Conservation (phyloP, 805 yeast genomes). For the Ogataea methanolica region DNA sequence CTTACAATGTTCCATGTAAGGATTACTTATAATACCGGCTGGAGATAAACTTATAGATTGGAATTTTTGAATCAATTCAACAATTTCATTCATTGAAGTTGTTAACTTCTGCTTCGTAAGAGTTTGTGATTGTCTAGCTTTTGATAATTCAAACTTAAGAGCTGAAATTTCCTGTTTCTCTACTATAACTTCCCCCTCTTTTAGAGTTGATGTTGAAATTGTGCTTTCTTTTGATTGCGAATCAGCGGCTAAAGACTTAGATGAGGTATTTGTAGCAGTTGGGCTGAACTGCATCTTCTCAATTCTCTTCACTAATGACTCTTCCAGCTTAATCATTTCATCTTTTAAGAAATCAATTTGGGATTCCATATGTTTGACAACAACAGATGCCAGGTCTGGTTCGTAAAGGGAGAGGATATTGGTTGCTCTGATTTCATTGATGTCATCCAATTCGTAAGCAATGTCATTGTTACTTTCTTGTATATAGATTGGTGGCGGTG, state of each 20-base stretch:
- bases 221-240: neutral
- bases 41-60: conserved; percentile 32
- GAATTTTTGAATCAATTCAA: conserved; percentile 45
- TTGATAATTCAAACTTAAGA: conserved; percentile 55
- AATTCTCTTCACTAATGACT: conserved; percentile 21
- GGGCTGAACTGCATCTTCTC: conserved; percentile 17
- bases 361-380: conserved; percentile 23
- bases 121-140: conserved; percentile 52
- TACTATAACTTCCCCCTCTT: conserved; percentile 2
- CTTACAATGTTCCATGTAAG: conserved; percentile 75
- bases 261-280: conserved; percentile 4
- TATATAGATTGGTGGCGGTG: conserved; percentile 76
- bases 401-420: conserved; percentile 57
- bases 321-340: conserved; percentile 26
- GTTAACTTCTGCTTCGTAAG: conserved; percentile 39
- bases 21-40: conserved; percentile 23
- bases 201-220: neutral
- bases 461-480: conserved; percentile 56
- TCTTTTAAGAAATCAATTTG: conserved; percentile 24
- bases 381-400: conserved; percentile 26
- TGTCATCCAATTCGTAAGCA: conserved; percentile 78
- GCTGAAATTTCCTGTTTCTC: conserved; percentile 33
- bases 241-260: neutral
- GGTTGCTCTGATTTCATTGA: conserved; percentile 57
- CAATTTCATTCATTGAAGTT: conserved; percentile 38